Base-by-base conservation (phyloP, 805 yeast species). In the Metschnikowia dekortorum region DNA sequence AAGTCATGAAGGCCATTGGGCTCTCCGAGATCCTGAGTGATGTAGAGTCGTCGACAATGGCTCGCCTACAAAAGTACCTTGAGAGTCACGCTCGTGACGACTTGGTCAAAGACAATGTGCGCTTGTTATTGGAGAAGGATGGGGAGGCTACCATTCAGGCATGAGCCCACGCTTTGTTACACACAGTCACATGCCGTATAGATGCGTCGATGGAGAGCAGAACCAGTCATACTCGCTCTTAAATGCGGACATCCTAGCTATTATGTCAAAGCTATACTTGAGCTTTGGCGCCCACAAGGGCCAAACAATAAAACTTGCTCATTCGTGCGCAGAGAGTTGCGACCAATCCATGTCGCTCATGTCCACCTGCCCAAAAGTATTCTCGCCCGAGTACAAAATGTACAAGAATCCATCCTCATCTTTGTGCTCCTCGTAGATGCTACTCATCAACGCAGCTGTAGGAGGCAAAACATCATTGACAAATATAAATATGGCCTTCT, bases 381-480 rank as follows among this genome's bases (percentile, higher is more conserved):
- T 94, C 71, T 94, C 99, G 44, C 99, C 98, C 6, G 97, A 88
- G 74, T 92, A 92, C 56, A 96, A 82, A 57, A 94, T 92, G 71
- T 94, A 94, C 64, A 94, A 81, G 71, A 94, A 94, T 35, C 99
- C 99, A 68, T 94, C 99, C 65, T 92, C 92, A 66, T 94, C 99
- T 73, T 90, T 90, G 71, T 94, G 96, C 69, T 94, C 97, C 63
- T 91, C 96, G 66, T 94, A 94, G 56, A 94, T 87, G 26, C 94
- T 81, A 61, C 96, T 86, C 94, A 94, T 89, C 59, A 94, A 80
- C 14, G 98, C 96, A 18, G 98, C 97, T 2, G 99, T 94, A 43
- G 98, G 98, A 9, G 99, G 99, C 60, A 94, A 79, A 50, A 94
- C 90, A 68, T 94, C 99, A 66, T 94, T 92, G 56, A 94, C 96